Evolutionary conservation across 768 basidiomycete genomes (phyloP), one percentile per base, ranked within the genome.

Genomic region (Cyathus striatus): DNA sequence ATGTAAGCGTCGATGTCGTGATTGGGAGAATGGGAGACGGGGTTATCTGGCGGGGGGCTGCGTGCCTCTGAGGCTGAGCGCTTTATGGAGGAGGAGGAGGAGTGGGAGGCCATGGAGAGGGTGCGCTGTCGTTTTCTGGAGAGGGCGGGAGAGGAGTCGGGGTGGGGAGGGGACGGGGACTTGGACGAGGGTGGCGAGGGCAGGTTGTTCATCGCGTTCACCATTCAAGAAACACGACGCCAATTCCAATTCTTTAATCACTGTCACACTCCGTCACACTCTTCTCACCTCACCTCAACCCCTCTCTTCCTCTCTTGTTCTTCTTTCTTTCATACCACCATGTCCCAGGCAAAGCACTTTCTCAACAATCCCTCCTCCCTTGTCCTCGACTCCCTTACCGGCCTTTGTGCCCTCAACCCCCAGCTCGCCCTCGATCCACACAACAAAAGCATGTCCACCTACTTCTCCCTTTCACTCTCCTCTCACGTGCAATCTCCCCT

Each of bases 61-160:
- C n/a, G n/a, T n/a, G n/a, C n/a, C 58, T 88, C 85, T 18, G 89
- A 86, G 43, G 78, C 78, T 16, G 86, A 76, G 49, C 90, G 83
- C 69, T 93, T 94, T 47, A 81, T 69, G 22, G 87, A 90, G 20
- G 85, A 81, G 21, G 76, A 77, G 45, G 81, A 81, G 43, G 74
- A 68, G 53, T 80, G 78, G 36, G 86, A 87, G 57, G 84, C 72
- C 80, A 83, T 84, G 26, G 86, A 88, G 52, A 68, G 72, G 49
- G 82, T 86, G 54, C 86, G 80, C 57, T 84, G 82, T 61, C 85
- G 72, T 68, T 87, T 87, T 55, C 85, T 71, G 52, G 67, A 66
- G 22, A 62, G 57, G 30, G 64, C 51, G 44, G 70, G 70, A 45
- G 60, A 52, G 18, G 65, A 53, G 40, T 67, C 68, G 44, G 66